A percentile compares a stretch with the other conserved stretches of the same genome.
These are phyloP conservation scores for Trichoderma sp. DNA, from an alignment of 2,329 filamentous ascomycete species.

Conservation along the genomic window DNA sequence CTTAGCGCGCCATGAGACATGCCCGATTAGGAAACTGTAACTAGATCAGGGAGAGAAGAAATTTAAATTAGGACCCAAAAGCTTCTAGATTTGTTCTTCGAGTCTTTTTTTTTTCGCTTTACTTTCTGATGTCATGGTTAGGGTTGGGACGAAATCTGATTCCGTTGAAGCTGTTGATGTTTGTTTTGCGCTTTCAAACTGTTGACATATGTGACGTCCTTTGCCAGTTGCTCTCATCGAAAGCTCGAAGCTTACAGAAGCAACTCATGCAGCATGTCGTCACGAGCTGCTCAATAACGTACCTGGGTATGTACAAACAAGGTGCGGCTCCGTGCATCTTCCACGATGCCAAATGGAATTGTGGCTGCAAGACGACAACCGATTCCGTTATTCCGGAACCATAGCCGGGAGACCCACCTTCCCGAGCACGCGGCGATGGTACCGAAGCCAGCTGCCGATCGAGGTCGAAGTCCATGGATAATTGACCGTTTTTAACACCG, in stretches of 20 bases:
- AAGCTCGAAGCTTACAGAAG: not conserved
- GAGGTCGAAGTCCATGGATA: not conserved
- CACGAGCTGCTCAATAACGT: not conserved
- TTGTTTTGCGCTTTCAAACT: not conserved
- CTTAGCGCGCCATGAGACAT: not conserved
- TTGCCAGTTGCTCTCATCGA: not conserved
- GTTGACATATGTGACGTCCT: not conserved
- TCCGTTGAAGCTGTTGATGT: not conserved
- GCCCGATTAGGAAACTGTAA: not conserved
- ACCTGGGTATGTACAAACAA: not conserved
- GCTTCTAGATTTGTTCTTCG: not conserved
- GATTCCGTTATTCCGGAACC: slow-evolving; percentile 15
- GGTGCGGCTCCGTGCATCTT: not conserved
- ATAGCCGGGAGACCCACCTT: not conserved
- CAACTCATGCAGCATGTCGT: not conserved
- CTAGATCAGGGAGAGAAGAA: not conserved
- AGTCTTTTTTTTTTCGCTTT: not conserved
- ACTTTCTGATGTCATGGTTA: not conserved
- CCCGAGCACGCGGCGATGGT: not conserved
- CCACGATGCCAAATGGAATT: not conserved
- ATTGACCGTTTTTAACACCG: not conserved
- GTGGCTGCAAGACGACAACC: not conserved
- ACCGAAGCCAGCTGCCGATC: not conserved
- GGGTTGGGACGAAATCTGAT: not conserved
- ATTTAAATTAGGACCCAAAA: not conserved